Conservation (phyloP, 306 rosid species). For the Cucurbita moschata region DNA sequence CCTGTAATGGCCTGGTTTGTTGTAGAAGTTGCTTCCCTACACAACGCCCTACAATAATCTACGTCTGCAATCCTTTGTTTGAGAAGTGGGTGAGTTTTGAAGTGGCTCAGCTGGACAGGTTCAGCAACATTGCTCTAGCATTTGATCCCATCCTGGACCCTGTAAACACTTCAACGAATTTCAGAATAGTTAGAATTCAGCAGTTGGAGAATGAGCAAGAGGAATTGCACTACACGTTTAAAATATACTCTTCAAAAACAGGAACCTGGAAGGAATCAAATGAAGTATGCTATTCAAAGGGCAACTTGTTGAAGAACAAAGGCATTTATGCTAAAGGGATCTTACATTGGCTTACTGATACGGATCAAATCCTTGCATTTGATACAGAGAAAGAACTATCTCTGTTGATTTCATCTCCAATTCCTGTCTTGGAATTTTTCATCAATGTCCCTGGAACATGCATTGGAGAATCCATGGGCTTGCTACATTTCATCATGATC, state of each 20-base stretch:
- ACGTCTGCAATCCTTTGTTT: slow-evolving; percentile 45
- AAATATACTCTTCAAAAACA: slow-evolving; percentile 29
- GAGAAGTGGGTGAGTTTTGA: slow-evolving; percentile 24
- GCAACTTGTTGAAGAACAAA: slow-evolving; percentile 19
- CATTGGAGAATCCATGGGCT: slow-evolving; percentile 46
- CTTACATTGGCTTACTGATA: slow-evolving; percentile 42
- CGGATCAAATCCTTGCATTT: slow-evolving; percentile 30
- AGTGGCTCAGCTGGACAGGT: slow-evolving; percentile 1
- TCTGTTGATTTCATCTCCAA: slow-evolving; percentile 30
- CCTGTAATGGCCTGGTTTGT: slow-evolving; percentile 41
- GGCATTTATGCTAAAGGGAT: slow-evolving; percentile 26
- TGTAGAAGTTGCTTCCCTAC: slow-evolving; percentile 36
- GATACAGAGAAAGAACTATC: slow-evolving; percentile 33
- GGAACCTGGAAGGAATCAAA: slow-evolving; percentile 28
- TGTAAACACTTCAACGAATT: slow-evolving; percentile 9
- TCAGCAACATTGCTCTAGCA: slow-evolving; percentile 21
- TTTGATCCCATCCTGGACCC: slow-evolving; percentile 21
- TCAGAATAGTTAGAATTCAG: slow-evolving; percentile 25
- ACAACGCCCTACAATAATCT: slow-evolving; percentile 15
- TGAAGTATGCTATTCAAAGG: slow-evolving; percentile 21
- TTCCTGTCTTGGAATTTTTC: slow-evolving; percentile 17
- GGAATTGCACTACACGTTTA: slow-evolving; percentile 19
- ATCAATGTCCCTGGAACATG: slow-evolving; percentile 23
- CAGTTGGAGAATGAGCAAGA: slow-evolving; percentile 9
- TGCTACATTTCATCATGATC: slow-evolving; percentile 26